Evolutionary conservation across 2,329 filamentous ascomycete genomes (phyloP).

Genomic region (Paracorniculantispora psalliotae): DNA sequence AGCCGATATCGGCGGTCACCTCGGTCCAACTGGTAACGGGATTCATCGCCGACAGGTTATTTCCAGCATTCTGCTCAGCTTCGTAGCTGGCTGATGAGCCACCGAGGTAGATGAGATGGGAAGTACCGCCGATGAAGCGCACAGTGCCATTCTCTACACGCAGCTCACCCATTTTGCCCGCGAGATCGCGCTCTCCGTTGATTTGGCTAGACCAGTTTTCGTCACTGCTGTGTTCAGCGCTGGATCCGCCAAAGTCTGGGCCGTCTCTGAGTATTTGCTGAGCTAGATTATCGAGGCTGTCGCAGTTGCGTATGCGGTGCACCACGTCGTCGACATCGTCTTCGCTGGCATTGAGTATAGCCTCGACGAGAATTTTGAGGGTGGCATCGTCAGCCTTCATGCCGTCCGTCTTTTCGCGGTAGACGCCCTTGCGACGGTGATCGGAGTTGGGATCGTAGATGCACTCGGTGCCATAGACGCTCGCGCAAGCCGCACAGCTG

Average conservation of each 20-base stretch:
- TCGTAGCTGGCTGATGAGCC: slow-evolving; percentile 36
- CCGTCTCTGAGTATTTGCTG: slow-evolving; percentile 43
- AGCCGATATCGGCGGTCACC: slow-evolving; percentile 71
- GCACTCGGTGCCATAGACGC: slow-evolving; percentile 86
- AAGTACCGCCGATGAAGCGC: slow-evolving; percentile 90
- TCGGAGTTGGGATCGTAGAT: slow-evolving; percentile 96
- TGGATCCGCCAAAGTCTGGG: slow-evolving; percentile 12
- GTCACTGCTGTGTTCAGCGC: slow-evolving; percentile 32
- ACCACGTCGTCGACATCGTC: slow-evolving; percentile 79
- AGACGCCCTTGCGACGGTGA: slow-evolving; percentile 92
- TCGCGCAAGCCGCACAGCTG: slow-evolving; percentile 91
- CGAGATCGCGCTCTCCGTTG: slow-evolving; percentile 71
- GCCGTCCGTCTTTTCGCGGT: slow-evolving; percentile 87
- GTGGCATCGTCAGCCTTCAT: slow-evolving; percentile 84
- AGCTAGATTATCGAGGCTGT: slow-evolving; percentile 56
- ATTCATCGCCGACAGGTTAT: slow-evolving; percentile 53
- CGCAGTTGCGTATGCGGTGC: slow-evolving; percentile 81
- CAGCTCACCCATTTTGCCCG: slow-evolving; percentile 89
- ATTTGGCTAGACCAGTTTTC: slow-evolving; percentile 39
- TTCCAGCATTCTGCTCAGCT: slow-evolving; percentile 39
- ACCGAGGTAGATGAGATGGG: slow-evolving; percentile 80
- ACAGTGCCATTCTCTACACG: slow-evolving; percentile 81
- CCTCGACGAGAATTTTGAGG: slow-evolving; percentile 85
- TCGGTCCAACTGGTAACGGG: slow-evolving; percentile 82
- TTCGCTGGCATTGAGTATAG: slow-evolving; percentile 85